These are phyloP conservation scores for Solanum tacnaense DNA, from an alignment of 257 asterid species.

Conservation along the genomic window DNA sequence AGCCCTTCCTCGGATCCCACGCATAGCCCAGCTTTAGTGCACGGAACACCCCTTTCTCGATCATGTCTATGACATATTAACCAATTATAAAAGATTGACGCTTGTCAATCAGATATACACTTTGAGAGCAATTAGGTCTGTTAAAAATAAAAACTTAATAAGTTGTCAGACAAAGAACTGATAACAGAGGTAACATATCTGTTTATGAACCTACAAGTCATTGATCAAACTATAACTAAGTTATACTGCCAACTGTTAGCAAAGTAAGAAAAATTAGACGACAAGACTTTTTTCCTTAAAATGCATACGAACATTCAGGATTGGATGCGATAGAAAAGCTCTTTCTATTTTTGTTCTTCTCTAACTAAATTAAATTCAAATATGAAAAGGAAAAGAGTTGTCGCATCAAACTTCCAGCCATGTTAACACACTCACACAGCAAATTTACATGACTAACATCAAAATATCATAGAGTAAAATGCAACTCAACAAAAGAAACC, in stretches of 20 bases:
- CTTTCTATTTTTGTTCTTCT: neutral
- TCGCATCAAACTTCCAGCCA: neutral
- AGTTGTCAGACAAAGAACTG: neutral
- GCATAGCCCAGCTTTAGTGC: neutral
- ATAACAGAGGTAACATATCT: neutral
- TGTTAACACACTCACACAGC: neutral
- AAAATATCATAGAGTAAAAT: neutral
- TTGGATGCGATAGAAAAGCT: neutral
- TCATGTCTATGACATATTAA: neutral
- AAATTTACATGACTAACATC: neutral
- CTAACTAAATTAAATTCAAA: neutral
- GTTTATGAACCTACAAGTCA: neutral
- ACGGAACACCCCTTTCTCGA: neutral
- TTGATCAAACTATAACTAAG: neutral
- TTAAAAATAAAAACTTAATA: neutral
- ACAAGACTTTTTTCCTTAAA: neutral
- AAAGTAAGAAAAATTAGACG: neutral
- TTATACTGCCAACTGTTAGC: neutral
- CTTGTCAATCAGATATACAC: neutral
- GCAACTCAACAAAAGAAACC: neutral
- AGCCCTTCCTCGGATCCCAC: neutral
- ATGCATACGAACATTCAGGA: neutral
- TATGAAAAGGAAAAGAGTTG: neutral
- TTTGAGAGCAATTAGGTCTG: neutral
- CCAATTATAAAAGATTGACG: neutral